phyloP scores from a whole-genome alignment of 2,329 filamentous ascomycete species.

The Cercospora sp. region DNA sequence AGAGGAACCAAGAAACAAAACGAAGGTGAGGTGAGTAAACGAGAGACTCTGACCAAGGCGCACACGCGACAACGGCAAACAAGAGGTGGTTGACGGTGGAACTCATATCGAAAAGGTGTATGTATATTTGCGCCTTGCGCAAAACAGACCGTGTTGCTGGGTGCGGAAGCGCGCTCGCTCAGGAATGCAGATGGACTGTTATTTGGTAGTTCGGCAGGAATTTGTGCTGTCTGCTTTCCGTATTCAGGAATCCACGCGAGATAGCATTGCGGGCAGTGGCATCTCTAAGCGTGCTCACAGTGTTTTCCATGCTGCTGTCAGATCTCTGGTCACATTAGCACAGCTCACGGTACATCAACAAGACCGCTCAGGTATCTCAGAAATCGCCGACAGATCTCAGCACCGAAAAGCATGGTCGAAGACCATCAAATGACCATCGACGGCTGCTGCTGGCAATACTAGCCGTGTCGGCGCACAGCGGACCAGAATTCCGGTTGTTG shows the following conservation, averaged over 20 bases:
- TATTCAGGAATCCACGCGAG: constrained; percentile 5
- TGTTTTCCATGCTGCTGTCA: not conserved
- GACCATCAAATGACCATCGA: not conserved
- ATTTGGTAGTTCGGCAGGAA: not conserved
- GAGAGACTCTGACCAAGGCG: constrained; percentile 2
- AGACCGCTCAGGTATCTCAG: not conserved
- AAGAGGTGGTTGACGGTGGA: not conserved
- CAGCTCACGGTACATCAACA: not conserved
- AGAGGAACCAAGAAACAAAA: constrained; percentile 10
- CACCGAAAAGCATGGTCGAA: not conserved
- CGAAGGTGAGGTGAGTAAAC: constrained; percentile 12
- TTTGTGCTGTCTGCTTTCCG: constrained; percentile 1
- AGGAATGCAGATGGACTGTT: constrained; percentile 15
- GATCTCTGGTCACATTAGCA: not conserved
- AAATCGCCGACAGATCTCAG: not conserved
- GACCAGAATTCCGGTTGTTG: not conserved
- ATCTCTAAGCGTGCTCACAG: not conserved
- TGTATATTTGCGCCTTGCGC: constrained; percentile 11
- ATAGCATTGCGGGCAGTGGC: not conserved
- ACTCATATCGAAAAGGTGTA: not conserved
- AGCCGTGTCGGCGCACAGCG: not conserved
- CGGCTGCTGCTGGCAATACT: not conserved
- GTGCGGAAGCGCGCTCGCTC: not conserved
- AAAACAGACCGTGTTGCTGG: constrained; percentile 10
- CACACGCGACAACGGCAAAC: not conserved